These are phyloP conservation scores for Coemansia guatemalensis DNA, from an alignment of 192 early-diverging fungal species.

Conservation along the genomic window DNA sequence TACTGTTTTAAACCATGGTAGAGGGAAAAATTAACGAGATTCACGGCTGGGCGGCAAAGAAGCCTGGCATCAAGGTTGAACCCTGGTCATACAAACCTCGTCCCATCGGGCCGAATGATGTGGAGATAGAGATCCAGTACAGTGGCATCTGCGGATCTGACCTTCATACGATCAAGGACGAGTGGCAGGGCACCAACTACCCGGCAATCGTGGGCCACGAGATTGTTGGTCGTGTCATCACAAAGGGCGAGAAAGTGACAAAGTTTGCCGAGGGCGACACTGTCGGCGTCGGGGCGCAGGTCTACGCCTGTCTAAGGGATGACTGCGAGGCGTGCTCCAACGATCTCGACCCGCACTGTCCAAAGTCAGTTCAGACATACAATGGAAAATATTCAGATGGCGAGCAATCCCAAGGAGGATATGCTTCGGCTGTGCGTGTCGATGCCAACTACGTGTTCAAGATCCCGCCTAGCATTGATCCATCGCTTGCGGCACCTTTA, in stretches of 20 bases:
- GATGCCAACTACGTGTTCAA: slow-evolving; percentile 65
- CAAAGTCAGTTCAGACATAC: slow-evolving; percentile 50
- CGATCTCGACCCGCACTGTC: slow-evolving; percentile 49
- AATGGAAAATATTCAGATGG: slow-evolving; percentile 59
- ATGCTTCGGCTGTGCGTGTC: slow-evolving; percentile 64
- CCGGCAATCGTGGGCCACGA: slow-evolving; percentile 68
- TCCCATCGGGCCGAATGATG: slow-evolving; percentile 59
- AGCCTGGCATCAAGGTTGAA: slow-evolving; percentile 39
- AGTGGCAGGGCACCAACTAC: slow-evolving; percentile 54
- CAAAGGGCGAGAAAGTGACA: slow-evolving; percentile 58
- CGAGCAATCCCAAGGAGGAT: slow-evolving; percentile 56
- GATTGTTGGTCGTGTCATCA: slow-evolving; percentile 62
- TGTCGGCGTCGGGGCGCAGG: slow-evolving; percentile 69
- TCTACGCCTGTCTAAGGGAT: slow-evolving; percentile 55
- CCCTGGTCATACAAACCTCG: slow-evolving; percentile 60
- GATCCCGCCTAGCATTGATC: slow-evolving; percentile 56
- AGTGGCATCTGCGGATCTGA: slow-evolving; percentile 81
- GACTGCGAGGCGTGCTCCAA: slow-evolving; percentile 57
- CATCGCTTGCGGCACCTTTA: slow-evolving; percentile 66
- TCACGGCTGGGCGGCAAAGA: slow-evolving; percentile 47
- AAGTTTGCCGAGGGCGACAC: slow-evolving; percentile 59
- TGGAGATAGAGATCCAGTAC: slow-evolving; percentile 74
- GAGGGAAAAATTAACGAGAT: slow-evolving; percentile 49
- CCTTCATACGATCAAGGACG: slow-evolving; percentile 65
- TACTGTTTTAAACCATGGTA: slow-evolving; percentile 19